phyloP scores from a whole-genome alignment of 2,329 filamentous ascomycete genomes.

The Fusarium duplospermum region DNA sequence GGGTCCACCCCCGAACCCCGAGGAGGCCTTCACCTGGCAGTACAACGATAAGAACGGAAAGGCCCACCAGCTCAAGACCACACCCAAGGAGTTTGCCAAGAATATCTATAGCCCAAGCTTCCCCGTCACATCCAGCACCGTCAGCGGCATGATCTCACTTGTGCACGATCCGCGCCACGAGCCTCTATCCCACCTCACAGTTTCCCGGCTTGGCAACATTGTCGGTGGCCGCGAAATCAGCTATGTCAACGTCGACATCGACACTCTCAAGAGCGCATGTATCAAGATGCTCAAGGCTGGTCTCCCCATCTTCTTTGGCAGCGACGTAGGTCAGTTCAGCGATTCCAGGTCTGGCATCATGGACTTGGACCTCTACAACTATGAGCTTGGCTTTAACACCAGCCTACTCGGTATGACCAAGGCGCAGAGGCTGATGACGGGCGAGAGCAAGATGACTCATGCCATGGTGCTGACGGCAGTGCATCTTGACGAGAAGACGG shows the following conservation, averaged over 20 bases:
- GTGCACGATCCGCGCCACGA: constrained; percentile 87
- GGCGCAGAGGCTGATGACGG: constrained; percentile 76
- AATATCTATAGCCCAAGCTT: constrained; percentile 73
- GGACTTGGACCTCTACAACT: constrained; percentile 82
- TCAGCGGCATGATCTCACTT: constrained; percentile 80
- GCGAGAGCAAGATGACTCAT: constrained; percentile 88
- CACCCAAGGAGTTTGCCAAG: constrained; percentile 77
- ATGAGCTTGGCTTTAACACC: constrained; percentile 86
- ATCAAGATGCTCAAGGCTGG: constrained; percentile 83
- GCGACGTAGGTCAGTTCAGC: constrained; percentile 86
- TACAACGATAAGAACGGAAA: constrained; percentile 78
- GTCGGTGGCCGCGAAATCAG: constrained; percentile 80
- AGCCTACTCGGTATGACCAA: constrained; percentile 80
- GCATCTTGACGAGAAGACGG: constrained; percentile 73
- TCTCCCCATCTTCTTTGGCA: constrained; percentile 88
- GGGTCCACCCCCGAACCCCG: constrained; percentile 79
- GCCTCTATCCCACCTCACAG: constrained; percentile 78
- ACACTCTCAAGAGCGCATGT: constrained; percentile 76
- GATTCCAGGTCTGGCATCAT: constrained; percentile 78
- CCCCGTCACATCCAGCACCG: constrained; percentile 68
- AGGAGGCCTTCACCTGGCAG: constrained; percentile 81
- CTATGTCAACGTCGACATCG: constrained; percentile 86
- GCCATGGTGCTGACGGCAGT: constrained; percentile 93
- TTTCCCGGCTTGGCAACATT: constrained; percentile 83
- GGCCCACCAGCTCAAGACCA: constrained; percentile 71